Evolutionary conservation across 2,329 filamentous ascomycete species (phyloP), one percentile per base, ranked within the genome.

Genomic region (Calonectria pseudoreteaudii): DNA sequence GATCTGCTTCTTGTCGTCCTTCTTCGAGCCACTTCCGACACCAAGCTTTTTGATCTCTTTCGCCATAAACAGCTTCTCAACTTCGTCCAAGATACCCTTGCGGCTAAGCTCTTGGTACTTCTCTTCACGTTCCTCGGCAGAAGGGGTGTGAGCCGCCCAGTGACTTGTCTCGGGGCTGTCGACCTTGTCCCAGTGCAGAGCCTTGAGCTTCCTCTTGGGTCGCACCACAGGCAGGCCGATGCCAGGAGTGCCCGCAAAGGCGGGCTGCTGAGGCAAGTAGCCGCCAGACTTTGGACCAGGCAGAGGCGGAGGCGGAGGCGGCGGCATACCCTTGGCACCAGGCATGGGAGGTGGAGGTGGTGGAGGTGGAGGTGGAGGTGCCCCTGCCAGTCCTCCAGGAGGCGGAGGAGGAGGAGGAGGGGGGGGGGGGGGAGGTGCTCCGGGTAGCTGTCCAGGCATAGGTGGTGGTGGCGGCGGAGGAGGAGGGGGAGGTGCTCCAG

Each of bases 181-280:
- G 69, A 99, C 95, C 88, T 98, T 98, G 86, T 99, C 97, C 96
- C 97, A 98, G 87, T 99, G 97, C 79, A 99, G 90, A 73, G 96
- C 96, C 91, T 99, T 99, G 85, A 99, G 95, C 89, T 98, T 99
- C 92, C 98, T 98, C 91, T 98, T 98, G 28, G 97, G 95, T 79
- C 96, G 90, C 67, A 95, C 94, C 74, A 95, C 94, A 44, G 95
- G 93, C 80, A 98, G 86, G 53, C 93, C 92, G 78, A 95, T 88
- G 10, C 91, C 90, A 28, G 85, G 81, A 14, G 91, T 86, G 18
- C 89, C 82, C 26, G 87, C 86, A 74, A 91, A 90, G 71, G 88
- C 87, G 38, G 90, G 88, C 77, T 91, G 88, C 76, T 93, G 91
- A 62, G 92, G 90, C 75, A 98, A 86, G 86, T 94, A 98, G 75